These are phyloP conservation scores for Apiotrichum porosum DNA, from an alignment of 1,284 basidiomycete genomes.

Conservation along the genomic window DNA sequence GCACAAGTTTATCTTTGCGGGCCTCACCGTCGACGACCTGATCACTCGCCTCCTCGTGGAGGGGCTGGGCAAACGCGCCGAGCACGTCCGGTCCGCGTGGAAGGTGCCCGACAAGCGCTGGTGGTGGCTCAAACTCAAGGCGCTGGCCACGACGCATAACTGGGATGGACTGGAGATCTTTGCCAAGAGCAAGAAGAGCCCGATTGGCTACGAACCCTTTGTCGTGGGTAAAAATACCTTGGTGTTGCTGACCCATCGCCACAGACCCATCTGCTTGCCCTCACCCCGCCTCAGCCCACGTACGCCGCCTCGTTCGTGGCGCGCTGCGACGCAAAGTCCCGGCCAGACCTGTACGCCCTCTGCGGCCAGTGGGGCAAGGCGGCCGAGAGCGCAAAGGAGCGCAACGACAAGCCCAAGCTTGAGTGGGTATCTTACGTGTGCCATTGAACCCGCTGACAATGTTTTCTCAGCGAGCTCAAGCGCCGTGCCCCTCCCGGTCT, in stretches of 20 bases:
- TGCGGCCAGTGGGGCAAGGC: conserved; percentile 85
- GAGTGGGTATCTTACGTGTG: conserved; percentile 68
- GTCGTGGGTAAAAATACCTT: conserved; percentile 58
- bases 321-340: conserved; percentile 73
- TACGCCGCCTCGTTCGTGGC: conserved; percentile 72
- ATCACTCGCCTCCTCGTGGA: conserved; percentile 69
- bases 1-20: conserved; percentile 69
- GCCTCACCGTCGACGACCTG: conserved; percentile 76
- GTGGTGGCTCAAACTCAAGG: conserved; percentile 85
- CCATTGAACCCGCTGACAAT: too few species aligned
- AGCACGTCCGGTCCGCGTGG: conserved; percentile 78
- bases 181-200: conserved; percentile 77
- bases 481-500: conserved; percentile 7
- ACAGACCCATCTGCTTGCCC: conserved; percentile 41
- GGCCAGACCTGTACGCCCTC: conserved; percentile 77
- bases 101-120: conserved; percentile 91
- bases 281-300: conserved; percentile 52
- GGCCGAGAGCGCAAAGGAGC: conserved; percentile 78
- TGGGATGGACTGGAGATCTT: conserved; percentile 80
- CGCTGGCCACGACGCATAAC: conserved; percentile 68
- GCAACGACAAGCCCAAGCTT: conserved; percentile 70
- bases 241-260: background rate
- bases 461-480: conserved; percentile 4
- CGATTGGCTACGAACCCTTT: conserved; percentile 93
- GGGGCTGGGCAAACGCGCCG: conserved; percentile 75